A percentile compares a stretch with the other conserved stretches of the same genome.
Evolutionary conservation across 257 asterid genomes (phyloP).

Genomic region (Nicotiana otophora): DNA sequence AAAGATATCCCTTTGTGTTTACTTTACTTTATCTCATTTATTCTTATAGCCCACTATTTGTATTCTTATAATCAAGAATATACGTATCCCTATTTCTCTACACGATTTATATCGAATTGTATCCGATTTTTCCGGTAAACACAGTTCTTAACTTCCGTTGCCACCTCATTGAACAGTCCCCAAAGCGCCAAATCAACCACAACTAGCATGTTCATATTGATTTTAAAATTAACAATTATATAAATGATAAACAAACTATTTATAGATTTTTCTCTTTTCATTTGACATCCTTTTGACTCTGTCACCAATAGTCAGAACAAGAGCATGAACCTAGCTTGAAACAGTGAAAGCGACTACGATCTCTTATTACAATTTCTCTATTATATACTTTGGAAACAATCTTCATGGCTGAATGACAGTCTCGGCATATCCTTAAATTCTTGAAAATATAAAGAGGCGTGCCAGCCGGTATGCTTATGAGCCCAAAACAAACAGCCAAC

Average conservation of each 20-base stretch:
- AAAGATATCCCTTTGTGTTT: too few relatives aligned
- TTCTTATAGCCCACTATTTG: too few relatives aligned
- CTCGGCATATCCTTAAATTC: conserved; percentile 55
- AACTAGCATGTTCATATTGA: not conserved
- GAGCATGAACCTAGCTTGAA: conserved; percentile 46
- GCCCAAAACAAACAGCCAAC: conserved; percentile 53
- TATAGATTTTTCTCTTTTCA: not conserved
- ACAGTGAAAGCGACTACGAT: conserved; percentile 53
- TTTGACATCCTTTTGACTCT: not conserved
- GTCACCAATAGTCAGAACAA: conserved; percentile 45
- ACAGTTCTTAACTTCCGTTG: too few relatives aligned
- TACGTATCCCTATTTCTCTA: too few relatives aligned
- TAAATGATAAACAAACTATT: not conserved
- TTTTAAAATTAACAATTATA: not conserved
- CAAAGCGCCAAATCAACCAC: not conserved
- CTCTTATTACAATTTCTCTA: conserved; percentile 55
- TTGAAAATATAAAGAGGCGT: conserved; percentile 44
- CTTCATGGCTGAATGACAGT: conserved; percentile 65
- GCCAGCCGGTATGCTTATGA: conserved; percentile 45
- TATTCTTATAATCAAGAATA: too few relatives aligned
- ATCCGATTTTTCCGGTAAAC: too few relatives aligned
- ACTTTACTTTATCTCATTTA: too few relatives aligned
- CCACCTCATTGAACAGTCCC: not conserved
- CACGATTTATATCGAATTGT: too few relatives aligned
- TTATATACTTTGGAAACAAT: conserved; percentile 35